Evolutionary conservation across 139 green algal genomes (phyloP).

Genomic region (Parachlorella kessleri): DNA sequence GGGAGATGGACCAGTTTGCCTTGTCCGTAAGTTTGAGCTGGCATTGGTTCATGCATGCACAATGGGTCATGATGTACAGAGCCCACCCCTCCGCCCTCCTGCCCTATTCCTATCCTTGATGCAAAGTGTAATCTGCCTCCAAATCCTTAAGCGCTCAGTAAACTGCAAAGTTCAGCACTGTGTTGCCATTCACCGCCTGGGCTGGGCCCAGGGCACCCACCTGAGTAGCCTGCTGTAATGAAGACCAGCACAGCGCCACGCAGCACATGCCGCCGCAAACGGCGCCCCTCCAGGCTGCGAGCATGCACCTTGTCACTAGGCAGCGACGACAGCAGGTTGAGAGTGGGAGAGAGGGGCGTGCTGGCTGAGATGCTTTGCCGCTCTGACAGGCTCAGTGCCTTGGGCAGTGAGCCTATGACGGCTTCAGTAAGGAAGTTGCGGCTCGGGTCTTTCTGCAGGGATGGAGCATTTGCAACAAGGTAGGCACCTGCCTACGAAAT

Average conservation of each 20-base stretch:
- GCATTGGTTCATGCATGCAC: no score
- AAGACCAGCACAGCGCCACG: constrained; percentile 83
- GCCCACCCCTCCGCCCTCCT: no score
- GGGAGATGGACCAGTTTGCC: no score
- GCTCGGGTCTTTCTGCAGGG: neutral
- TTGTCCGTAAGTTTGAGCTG: no score
- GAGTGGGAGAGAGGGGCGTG: constrained; percentile 64
- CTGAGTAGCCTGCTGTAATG: constrained; percentile 82
- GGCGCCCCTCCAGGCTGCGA: constrained; percentile 39
- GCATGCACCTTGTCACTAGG: constrained; percentile 4
- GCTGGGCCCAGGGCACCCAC: constrained; percentile 4
- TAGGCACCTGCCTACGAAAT: no score
- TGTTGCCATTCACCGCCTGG: no score
- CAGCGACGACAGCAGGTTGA: constrained; percentile 35
- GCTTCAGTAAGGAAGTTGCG: constrained; percentile 65
- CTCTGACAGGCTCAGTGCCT: constrained; percentile 60
- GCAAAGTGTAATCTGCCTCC: no score
- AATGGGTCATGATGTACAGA: no score
- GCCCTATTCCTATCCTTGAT: no score
- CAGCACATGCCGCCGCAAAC: constrained; percentile 73
- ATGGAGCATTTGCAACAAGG: no score
- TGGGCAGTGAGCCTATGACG: constrained; percentile 77
- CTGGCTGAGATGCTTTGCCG: constrained; percentile 49
- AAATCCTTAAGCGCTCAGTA: neutral
- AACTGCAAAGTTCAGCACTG: neutral